Base-by-base conservation (phyloP, 345 rosid genomes). In the Erodium maritimum region DNA sequence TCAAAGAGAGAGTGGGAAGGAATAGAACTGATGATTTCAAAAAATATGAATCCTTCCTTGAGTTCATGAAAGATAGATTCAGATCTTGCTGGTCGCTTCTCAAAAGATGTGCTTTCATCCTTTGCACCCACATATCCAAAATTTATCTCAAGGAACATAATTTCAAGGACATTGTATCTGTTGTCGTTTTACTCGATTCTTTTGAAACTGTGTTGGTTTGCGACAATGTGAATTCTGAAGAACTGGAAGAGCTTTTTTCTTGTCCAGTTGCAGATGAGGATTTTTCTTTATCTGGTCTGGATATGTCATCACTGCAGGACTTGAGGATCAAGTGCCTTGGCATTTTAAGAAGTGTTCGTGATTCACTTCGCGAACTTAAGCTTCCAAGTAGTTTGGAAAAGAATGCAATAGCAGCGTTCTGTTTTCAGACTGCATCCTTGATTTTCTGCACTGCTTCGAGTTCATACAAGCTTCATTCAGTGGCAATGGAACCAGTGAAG, bases 391-490 rank as follows among this genome's bases (percentile, higher is more conserved):
- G 17, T 13, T 37, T 10, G 55, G 45, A 55, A 61, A n/a, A 17
- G 19, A 21, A 0, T 5, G 42, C 60, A 2, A 58, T 77, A 5
- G 16, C 11, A 1, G 4, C 61, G n/a, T 75, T 80, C 63, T 82
- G 82, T 58, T 72, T 73, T 22, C 55, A 65, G 48, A 64, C 0
- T 6, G 76, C 83, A 1, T 50, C 71, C 0, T 19, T 80, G 23
- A 34, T 80, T 34, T 74, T 80, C 12, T 80, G 77, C 65, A 83
- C 85, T 8, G 73, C 75, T 19, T 70, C 74, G 13, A 59, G 65
- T 37, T 76, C 83, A 13, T 56, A 19, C 48, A 74, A 74, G 54
- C 70, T 83, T 59, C 55, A 67, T 48, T 18, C 55, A 0, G 21
- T 53, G 10, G 24, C n/a, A 4, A 60, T 70, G 63, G 23, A 64